These are phyloP conservation scores for Metschnikowia aberdeeniae DNA, from an alignment of 805 yeast genomes.

Conservation along the genomic window DNA sequence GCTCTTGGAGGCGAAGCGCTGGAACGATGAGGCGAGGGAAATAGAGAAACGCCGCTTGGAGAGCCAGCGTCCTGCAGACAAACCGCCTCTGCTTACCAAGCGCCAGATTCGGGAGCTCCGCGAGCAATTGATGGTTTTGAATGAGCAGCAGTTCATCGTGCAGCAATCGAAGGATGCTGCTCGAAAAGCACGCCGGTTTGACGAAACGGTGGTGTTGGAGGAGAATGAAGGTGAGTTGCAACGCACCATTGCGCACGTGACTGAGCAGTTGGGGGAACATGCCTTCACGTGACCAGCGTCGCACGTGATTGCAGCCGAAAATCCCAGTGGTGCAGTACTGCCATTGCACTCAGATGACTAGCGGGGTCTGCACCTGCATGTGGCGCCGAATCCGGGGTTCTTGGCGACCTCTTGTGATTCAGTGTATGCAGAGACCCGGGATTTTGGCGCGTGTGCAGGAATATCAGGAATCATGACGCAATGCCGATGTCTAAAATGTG, in stretches of 20 bases:
- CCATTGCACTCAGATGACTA: too few species aligned
- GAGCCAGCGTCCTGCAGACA: conserved; percentile 6
- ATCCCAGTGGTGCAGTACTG: too few species aligned
- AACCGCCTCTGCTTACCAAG: conserved; percentile 37
- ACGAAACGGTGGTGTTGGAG: conserved; percentile 62
- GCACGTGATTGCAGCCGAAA: too few species aligned
- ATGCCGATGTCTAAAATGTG: too few species aligned
- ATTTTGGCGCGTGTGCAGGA: too few species aligned
- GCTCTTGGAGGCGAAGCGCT: conserved; percentile 57
- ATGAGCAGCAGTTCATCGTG: conserved; percentile 76
- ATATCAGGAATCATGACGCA: too few species aligned
- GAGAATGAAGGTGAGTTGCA: conserved; percentile 56
- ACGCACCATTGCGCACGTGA: conserved; percentile 43
- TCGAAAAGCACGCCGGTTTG: conserved; percentile 67
- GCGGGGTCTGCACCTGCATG: too few species aligned
- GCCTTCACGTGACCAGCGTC: conserved; percentile 20
- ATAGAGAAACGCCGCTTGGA: conserved; percentile 22
- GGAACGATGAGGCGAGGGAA: conserved; percentile 46
- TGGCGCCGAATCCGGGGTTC: too few species aligned
- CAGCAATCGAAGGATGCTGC: conserved; percentile 58
- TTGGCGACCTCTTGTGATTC: too few species aligned
- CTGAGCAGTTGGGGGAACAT: conserved; percentile 52
- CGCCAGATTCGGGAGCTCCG: conserved; percentile 54
- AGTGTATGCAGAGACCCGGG: too few species aligned
- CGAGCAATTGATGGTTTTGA: conserved; percentile 79